These are phyloP conservation scores for Zoysia japonica DNA, from an alignment of 176 grass and related monocot genomes.

Conservation along the genomic window DNA sequence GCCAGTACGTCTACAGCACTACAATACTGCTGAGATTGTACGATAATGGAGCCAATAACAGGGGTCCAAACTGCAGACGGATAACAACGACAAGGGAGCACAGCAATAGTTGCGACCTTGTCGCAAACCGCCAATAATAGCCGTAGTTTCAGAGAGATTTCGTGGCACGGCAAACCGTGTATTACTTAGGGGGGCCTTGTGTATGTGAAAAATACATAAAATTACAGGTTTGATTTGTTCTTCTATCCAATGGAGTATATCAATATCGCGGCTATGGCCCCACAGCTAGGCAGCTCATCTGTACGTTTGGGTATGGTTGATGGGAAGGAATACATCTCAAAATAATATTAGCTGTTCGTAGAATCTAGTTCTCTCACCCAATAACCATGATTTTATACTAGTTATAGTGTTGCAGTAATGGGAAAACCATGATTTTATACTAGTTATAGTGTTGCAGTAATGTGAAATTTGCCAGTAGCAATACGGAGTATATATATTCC, in stretches of 20 bases:
- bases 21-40: background rate
- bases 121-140: background rate
- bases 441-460: no score
- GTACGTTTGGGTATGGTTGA: background rate
- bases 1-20: background rate
- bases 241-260: background rate
- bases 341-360: no score
- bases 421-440: no score
- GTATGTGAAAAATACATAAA: background rate
- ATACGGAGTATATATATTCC: no score
- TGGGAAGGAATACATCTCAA: background rate
- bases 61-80: background rate
- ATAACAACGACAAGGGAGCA: background rate
- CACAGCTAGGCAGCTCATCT: background rate
- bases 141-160: background rate
- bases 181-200: no score
- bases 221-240: background rate
- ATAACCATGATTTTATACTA: no score
- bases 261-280: no score
- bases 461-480: no score
- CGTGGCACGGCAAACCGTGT: background rate
- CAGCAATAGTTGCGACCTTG: background rate
- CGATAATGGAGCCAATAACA: background rate
- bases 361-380: no score
- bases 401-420: no score